Base-by-base conservation (phyloP, 495 filamentous ascomycete genomes). In the Penicillium goetzii region DNA sequence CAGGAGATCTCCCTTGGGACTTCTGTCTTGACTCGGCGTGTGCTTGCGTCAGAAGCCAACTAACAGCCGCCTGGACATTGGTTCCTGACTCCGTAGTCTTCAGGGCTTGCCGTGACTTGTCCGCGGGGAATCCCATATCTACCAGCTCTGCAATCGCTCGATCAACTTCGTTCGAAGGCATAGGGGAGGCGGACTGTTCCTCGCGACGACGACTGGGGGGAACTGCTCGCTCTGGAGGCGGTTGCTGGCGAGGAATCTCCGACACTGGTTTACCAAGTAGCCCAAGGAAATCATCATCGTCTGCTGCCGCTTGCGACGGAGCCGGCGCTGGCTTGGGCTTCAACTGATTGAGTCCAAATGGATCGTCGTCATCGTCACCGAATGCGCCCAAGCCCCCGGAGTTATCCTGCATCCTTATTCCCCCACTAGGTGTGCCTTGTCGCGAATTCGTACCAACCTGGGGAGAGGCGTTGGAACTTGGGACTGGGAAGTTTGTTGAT, bases 111-210 rank as follows among this genome's bases (percentile, higher is more conserved):
- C 83, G 85, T 25, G 96, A 86, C 61, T 92, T 92, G 49, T 95
- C 89, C 0, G 87, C 84, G 0, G 90, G 86, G 61, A 99, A 99
- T 26, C 95, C 95, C 88, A 98, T 97, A 67, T 98, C 94, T 11
- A 98, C 88, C 21, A 99, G 75, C 70, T 97, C 92, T 1, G 92
- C 93, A 58, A 98, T 85, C 4, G 92, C 92, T 56, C 84, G 85
- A 71, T 97, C 93, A 51, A 87, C 86, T 10, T 88, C 89, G 69
- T 89, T 88, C 0, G 78, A 61, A 9, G 79, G 74, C 64, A 72
- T 72, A 3, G 65, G 71, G 43, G 63, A 75, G 49, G 30, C 62
- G 76, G 59, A 79, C 15, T 77, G 81, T 21, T 33, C 15, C 30
- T 82, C 75, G 61, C 73, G 71, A 57, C 83, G 80, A 33, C 78